A percentile compares a stretch with the other conserved stretches of the same genome.
Evolutionary conservation across 2,329 filamentous ascomycete genomes (phyloP).

Genomic region (Tolypocladium pustulatum): DNA sequence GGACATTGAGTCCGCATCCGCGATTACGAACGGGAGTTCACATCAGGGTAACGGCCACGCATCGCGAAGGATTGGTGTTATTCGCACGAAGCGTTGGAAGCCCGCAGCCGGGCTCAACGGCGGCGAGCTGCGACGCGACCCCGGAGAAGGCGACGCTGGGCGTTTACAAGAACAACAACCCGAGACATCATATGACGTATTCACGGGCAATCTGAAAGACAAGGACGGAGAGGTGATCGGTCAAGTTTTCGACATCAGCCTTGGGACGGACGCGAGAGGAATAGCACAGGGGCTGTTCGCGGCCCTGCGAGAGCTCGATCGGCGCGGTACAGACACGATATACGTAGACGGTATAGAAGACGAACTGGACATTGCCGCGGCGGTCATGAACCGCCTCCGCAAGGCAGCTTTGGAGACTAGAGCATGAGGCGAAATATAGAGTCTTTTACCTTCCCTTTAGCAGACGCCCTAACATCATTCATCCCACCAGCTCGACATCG

Average conservation of each 20-base stretch:
- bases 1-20: slow-evolving; percentile 20
- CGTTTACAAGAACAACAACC: slow-evolving; percentile 12
- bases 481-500: neutral
- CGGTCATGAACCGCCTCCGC: slow-evolving; percentile 73
- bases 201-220: slow-evolving; percentile 27
- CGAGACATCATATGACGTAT: slow-evolving; percentile 27
- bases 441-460: slow-evolving; percentile 10
- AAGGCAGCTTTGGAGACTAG: slow-evolving; percentile 61
- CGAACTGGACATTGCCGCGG: slow-evolving; percentile 72
- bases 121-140: slow-evolving; percentile 13
- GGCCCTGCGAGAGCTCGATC: slow-evolving; percentile 75
- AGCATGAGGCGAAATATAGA: slow-evolving; percentile 19
- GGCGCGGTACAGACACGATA: slow-evolving; percentile 67
- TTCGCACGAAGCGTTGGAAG: slow-evolving; percentile 46
- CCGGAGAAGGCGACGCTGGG: neutral
- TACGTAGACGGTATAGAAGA: slow-evolving; percentile 83
- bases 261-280: slow-evolving; percentile 59
- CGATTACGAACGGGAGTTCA: slow-evolving; percentile 4
- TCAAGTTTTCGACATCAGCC: slow-evolving; percentile 55
- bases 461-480: slow-evolving; percentile 1
- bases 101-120: slow-evolving; percentile 28
- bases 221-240: slow-evolving; percentile 21
- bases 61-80: slow-evolving; percentile 34
- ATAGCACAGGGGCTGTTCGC: slow-evolving; percentile 87
- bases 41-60: slow-evolving; percentile 10